Base-by-base conservation (phyloP, 768 basidiomycete species). In the Calocera cornea region DNA sequence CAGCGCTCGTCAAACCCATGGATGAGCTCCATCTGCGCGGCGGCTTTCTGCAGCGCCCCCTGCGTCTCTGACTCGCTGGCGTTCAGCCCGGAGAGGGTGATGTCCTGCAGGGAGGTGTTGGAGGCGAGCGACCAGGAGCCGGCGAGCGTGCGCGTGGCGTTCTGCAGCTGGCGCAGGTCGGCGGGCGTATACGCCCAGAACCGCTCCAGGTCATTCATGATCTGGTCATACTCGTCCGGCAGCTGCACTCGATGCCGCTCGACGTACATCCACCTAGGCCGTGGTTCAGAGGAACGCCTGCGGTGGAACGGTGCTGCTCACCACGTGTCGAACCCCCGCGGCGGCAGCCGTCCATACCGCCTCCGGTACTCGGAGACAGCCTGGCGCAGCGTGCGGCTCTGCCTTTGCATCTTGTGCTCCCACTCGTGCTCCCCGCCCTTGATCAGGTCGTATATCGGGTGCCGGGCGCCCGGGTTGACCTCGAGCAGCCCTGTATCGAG, bases 141-240 rank as follows among this genome's bases (percentile, higher is more conserved):
- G 14, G 54, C 5, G 2, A 10, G 7, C 31, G 31, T 33, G 54
- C 54, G 54, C 11, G 54, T 60, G 7, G 10, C 8, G 7, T 14
- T 60, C 19, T 31, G 54, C 31, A 60, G 54, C 2, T 10, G 54
- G 22, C 54, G 27, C 2, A 60, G 54, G 22, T 14, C 11, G 24
- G 2, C 14, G 2, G 54, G 54, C 22, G 11, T 27, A 27, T 60
- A 22, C 31, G 54, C 54, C 11, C 27, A 80, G 72, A 79, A 81
- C 0, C 79, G 81, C 34, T 78, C 74, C 8, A 83, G 69, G 69
- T 81, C 78, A 14, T 68, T 71, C 68, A 75, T 69, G 65, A 85
- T 83, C 66, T 81, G 79, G 71, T 84, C 83, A 70, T 84, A 85
- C 68, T 84, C 83, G 71, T 84, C 83, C 5, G 80, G 80, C 5